Percentiles rank a stretch among this genome's conserved stretches.
Conservation (phyloP, 192 early-diverging fungal species). For the Backusella psychrophila region DNA sequence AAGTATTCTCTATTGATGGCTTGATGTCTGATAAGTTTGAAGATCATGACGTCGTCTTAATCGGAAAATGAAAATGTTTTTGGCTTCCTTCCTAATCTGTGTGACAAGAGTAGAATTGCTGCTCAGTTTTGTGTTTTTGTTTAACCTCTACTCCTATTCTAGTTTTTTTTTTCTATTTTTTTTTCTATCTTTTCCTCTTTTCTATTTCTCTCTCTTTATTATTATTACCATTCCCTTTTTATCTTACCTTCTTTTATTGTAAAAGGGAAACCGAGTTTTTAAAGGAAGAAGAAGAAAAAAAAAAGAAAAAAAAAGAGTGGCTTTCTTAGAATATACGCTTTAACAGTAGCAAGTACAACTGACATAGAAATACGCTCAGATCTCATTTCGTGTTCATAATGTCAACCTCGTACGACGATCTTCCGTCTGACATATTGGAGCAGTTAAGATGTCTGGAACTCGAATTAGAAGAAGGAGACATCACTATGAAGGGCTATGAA, state of each 20-base stretch:
- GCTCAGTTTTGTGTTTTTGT: slow-evolving; percentile 9
- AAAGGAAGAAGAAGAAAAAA: neutral
- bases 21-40: neutral
- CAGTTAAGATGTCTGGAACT: slow-evolving; percentile 32
- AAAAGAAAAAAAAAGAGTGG: neutral
- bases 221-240: neutral
- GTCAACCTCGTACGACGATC: slow-evolving; percentile 26
- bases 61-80: neutral
- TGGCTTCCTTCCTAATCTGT: neutral
- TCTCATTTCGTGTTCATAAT: slow-evolving; percentile 11
- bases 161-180: neutral
- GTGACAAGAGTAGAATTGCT: neutral
- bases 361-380: neutral
- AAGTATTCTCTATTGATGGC: neutral
- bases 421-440: slow-evolving; percentile 21
- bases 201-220: neutral
- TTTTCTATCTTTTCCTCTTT: neutral
- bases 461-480: slow-evolving; percentile 63
- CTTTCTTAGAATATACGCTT: neutral
- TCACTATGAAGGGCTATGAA: slow-evolving; percentile 75
- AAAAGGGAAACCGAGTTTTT: neutral
- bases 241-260: neutral
- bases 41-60: neutral
- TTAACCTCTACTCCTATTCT: slow-evolving; percentile 2
- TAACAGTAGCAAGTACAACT: neutral